phyloP scores from a whole-genome alignment of 257 asterid species.

The Nicotiana benthamiana region DNA sequence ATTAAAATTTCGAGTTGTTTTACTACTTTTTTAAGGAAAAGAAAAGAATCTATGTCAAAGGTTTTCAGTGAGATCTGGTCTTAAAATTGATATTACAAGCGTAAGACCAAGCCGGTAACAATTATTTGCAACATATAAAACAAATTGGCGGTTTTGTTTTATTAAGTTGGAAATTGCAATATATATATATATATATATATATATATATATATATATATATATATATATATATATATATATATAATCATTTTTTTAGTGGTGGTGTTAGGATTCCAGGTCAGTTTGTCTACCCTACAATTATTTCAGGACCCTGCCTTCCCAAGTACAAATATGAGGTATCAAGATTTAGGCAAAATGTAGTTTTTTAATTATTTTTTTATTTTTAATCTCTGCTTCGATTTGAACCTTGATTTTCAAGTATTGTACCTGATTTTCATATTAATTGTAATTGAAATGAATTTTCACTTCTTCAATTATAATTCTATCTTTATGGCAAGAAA shows the following conservation, averaged over 20 bases:
- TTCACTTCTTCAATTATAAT: background rate
- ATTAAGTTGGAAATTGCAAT: background rate
- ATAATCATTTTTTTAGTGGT: no score
- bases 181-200: no score
- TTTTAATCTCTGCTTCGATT: no score
- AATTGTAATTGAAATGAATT: background rate
- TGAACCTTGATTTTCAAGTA: background rate
- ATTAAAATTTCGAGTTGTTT: no score
- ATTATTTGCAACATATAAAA: background rate
- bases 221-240: no score
- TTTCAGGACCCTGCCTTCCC: background rate
- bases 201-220: no score
- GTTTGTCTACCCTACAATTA: background rate
- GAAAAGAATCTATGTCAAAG: no score
- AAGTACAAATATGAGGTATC: background rate
- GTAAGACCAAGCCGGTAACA: background rate
- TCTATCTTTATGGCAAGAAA: no score
- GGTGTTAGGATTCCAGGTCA: background rate
- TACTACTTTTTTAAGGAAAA: no score
- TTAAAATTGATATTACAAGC: background rate
- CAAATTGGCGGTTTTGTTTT: background rate
- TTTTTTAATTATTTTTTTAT: no score
- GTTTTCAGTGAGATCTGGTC: background rate
- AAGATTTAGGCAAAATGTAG: no score
- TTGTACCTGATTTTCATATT: no score